Percentiles rank a stretch among this genome's conserved stretches.
Conservation (phyloP, 805 yeast species). For the Pichia nakasei region DNA sequence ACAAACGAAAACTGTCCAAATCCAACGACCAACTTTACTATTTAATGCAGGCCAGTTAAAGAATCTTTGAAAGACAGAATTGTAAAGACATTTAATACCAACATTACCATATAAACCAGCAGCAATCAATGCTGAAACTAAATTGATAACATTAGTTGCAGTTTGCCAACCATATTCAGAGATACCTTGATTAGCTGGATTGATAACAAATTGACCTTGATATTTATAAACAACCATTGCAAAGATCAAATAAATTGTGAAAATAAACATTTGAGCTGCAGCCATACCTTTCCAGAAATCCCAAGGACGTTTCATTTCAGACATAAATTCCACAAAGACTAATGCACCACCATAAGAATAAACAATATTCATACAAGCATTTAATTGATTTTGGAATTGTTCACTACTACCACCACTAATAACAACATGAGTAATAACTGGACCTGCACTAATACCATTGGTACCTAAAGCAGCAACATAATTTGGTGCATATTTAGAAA, state of each 20-base stretch:
- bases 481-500: conserved; percentile 28
- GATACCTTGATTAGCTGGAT: conserved; percentile 38
- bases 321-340: conserved; percentile 38
- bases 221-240: conserved; percentile 36
- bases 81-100: conserved; percentile 37
- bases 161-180: conserved; percentile 32
- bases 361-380: conserved; percentile 33
- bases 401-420: conserved; percentile 21
- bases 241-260: conserved; percentile 31
- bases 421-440: conserved; percentile 20
- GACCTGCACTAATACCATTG: conserved; percentile 14
- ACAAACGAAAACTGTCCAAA: conserved; percentile 30
- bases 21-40: conserved; percentile 25
- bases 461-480: conserved; percentile 21
- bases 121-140: conserved; percentile 36
- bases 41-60: conserved; percentile 28
- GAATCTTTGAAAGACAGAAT: conserved; percentile 27
- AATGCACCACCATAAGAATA: conserved; percentile 44
- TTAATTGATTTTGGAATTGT: conserved; percentile 12
- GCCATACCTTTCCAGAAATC: conserved; percentile 42
- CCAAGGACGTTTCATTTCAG: conserved; percentile 39
- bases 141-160: conserved; percentile 31
- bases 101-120: conserved; percentile 40
- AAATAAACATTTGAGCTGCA: conserved; percentile 33
- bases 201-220: conserved; percentile 36